phyloP scores from a whole-genome alignment of 2,329 filamentous ascomycete species.

The Aspergillus sergii region DNA sequence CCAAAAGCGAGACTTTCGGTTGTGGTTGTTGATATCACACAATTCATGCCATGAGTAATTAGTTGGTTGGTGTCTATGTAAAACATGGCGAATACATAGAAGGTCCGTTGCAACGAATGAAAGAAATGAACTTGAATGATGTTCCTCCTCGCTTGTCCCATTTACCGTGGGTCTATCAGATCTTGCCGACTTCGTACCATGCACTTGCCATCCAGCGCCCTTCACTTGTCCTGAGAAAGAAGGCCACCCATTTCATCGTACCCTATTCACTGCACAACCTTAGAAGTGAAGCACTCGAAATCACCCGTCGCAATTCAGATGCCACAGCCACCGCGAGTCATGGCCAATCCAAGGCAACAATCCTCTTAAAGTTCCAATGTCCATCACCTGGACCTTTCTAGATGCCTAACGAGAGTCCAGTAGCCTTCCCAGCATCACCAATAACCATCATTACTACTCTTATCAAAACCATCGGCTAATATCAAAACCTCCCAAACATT shows the following conservation, averaged over 20 bases:
- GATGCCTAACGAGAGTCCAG: not conserved
- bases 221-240: not conserved
- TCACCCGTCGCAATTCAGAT: not conserved
- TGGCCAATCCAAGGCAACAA: not conserved
- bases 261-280: not conserved
- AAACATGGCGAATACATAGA: conserved; percentile 23
- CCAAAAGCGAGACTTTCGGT: conserved; percentile 20
- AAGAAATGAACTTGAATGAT: conserved; percentile 20
- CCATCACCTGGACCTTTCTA: not conserved
- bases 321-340: not conserved
- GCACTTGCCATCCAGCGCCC: not conserved
- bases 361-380: not conserved
- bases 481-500: not conserved
- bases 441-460: not conserved
- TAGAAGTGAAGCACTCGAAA: not conserved
- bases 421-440: not conserved
- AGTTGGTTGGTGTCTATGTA: conserved; percentile 17
- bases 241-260: not conserved
- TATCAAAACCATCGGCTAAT: not conserved
- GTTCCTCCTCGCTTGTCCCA: not conserved
- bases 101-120: conserved; percentile 23
- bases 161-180: not conserved
- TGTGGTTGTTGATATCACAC: conserved; percentile 18
- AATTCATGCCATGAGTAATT: conserved; percentile 20
- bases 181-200: not conserved